phyloP scores from a whole-genome alignment of 352 stramenopile species.

The Thalassiosira exigua region DNA sequence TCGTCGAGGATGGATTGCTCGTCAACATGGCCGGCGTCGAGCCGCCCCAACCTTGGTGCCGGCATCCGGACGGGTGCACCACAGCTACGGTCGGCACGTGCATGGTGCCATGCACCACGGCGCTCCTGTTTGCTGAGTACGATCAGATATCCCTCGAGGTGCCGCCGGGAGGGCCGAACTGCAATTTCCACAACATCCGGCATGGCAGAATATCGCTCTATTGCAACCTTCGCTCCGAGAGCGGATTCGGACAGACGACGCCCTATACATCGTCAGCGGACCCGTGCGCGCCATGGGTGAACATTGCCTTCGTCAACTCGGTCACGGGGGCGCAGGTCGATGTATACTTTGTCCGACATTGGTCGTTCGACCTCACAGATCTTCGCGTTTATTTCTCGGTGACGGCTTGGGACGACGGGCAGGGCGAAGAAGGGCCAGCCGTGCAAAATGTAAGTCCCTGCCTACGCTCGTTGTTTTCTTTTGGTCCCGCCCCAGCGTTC shows the following conservation, averaged over 20 bases:
- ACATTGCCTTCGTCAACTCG: not conserved
- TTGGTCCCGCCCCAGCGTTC: too few species aligned
- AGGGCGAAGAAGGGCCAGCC: not conserved
- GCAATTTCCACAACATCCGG: not conserved
- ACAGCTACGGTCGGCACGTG: not conserved
- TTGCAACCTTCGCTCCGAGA: not conserved
- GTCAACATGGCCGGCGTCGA: slow-evolving; percentile 4
- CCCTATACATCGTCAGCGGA: not conserved
- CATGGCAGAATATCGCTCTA: not conserved
- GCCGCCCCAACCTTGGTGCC: not conserved
- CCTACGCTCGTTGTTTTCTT: too few species aligned
- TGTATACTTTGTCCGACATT: slow-evolving; percentile 4
- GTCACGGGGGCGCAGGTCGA: not conserved
- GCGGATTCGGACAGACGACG: not conserved
- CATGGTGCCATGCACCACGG: slow-evolving; percentile 2
- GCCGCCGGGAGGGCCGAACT: not conserved
- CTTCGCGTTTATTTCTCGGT: not conserved
- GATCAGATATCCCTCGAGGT: not conserved
- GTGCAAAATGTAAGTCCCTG: not conserved
- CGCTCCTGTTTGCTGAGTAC: not conserved
- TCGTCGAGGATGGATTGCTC: not conserved
- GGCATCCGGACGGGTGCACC: not conserved
- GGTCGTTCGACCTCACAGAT: not conserved
- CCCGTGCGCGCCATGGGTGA: slow-evolving; percentile 18
- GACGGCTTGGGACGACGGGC: not conserved